Conservation (phyloP, 371 early-diverging fungal genomes). For the Mortierella sp. region DNA sequence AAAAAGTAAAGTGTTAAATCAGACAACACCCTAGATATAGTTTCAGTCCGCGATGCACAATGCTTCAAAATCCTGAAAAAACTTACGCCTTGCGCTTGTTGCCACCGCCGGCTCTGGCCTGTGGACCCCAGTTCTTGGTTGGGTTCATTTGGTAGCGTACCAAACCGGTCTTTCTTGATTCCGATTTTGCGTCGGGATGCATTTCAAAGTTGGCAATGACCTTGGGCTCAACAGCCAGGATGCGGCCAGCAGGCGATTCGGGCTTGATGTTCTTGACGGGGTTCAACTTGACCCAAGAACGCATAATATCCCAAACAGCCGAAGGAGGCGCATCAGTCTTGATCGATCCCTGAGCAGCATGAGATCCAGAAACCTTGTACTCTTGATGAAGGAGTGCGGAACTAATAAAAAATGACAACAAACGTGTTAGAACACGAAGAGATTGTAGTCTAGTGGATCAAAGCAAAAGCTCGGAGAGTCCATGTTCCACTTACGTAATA, state of each 20-base stretch:
- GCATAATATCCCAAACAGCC: constrained; percentile 95
- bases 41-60: too few relatives aligned
- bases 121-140: constrained; percentile 96
- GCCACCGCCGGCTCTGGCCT: constrained; percentile 77
- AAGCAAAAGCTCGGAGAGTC: not conserved
- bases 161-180: constrained; percentile 83
- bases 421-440: not conserved
- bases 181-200: constrained; percentile 81
- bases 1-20: not conserved
- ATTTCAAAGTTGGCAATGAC: constrained; percentile 55
- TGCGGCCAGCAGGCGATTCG: constrained; percentile 77
- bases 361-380: constrained; percentile 93
- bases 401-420: constrained; percentile 45
- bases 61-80: not conserved
- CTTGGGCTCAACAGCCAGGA: constrained; percentile 73
- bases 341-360: constrained; percentile 87
- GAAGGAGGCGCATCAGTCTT: constrained; percentile 96
- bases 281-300: constrained; percentile 77
- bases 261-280: constrained; percentile 79
- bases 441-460: not conserved
- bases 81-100: constrained; percentile 65
- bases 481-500: constrained; percentile 29
- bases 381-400: constrained; percentile 96
- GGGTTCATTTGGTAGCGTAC: constrained; percentile 96
- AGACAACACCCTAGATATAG: not conserved